Evolutionary conservation across 257 asterid genomes (phyloP), one percentile per base, ranked within the genome.

Genomic region (Lavandula angustifolia): DNA sequence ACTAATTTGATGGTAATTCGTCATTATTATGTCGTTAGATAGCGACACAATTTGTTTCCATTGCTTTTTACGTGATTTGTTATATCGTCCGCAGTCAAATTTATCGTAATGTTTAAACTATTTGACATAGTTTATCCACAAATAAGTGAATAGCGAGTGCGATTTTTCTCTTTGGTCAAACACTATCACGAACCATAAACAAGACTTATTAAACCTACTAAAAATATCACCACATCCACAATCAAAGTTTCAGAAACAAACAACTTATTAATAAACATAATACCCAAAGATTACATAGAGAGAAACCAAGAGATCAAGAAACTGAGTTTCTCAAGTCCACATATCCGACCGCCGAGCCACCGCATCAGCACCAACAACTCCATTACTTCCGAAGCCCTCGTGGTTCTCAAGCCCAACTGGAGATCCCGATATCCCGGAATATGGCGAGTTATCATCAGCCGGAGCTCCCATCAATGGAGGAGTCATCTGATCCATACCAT

Each of bases 281-380:
- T 57, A 41, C 52, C 32, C 3, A 62, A 16, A 43, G 11, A 37
- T 48, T 18, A 33, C 13, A 37, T 7, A 22, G 29, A 8, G 27
- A 62, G 53, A 54, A 40, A 49, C 18, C 62, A 48, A 18, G 51
- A 4, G 22, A 60, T 16, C 3, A 51, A 50, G 18, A 40, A 63
- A 82, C 73, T 86, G 82, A 74, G 82, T 64, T 4, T 83, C 88
- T 91, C 91, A 91, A 46, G 71, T 40, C 94, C 94, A 91, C 16
- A 83, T 69, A n/a, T 84, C 94, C 4, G 86, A 66, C 38, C 76
- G 58, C 10, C 75, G 75, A 67, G 27, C 27, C 27, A 22, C 27
- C 27, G 27, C 27, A 22, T 22, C 27, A 22, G 74, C 84, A 17
- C 66, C 59, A 38, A 73, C 64, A 3, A 52, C 79, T 10, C 82